A percentile compares a stretch with the other conserved stretches of the same genome.
Evolutionary conservation across 768 basidiomycete genomes (phyloP).

Genomic region (Mycena leptocephala): DNA sequence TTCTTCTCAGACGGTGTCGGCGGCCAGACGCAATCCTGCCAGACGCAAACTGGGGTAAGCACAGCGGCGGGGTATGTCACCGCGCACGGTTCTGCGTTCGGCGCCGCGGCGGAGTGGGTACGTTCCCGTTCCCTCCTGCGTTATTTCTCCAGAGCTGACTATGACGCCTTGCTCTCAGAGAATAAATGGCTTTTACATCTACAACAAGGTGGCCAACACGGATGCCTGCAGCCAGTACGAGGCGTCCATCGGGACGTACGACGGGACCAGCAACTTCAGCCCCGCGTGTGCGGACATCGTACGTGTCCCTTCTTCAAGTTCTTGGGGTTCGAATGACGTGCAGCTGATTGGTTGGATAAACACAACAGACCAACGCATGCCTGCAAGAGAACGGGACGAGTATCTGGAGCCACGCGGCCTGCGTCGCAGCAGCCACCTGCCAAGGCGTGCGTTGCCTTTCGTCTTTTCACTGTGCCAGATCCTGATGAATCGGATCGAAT

Average conservation of each 20-base stretch:
- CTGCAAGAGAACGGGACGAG: slow-evolving; percentile 12
- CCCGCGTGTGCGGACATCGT: slow-evolving; percentile 17
- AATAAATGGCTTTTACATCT: slow-evolving; percentile 1
- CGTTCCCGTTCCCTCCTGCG: neutral
- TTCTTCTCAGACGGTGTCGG: slow-evolving; percentile 38
- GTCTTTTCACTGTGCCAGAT: neutral
- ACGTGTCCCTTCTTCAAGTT: too few relatives aligned
- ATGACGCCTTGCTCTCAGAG: neutral
- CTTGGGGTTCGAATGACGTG: too few relatives aligned
- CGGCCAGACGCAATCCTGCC: slow-evolving; percentile 30
- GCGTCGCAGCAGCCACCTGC: slow-evolving; percentile 31
- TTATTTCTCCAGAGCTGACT: neutral
- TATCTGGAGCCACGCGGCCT: slow-evolving; percentile 23
- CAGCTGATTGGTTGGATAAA: neutral
- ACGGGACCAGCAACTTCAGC: slow-evolving; percentile 7
- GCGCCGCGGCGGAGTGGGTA: slow-evolving; percentile 28
- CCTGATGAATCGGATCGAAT: neutral
- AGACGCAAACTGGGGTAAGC: slow-evolving; percentile 27
- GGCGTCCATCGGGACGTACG: neutral
- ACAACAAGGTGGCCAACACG: neutral
- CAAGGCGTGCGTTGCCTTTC: slow-evolving; percentile 19
- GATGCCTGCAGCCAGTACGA: neutral
- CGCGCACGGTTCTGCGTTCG: slow-evolving; percentile 30
- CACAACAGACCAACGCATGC: slow-evolving; percentile 14
- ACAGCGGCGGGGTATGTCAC: slow-evolving; percentile 32